Evolutionary conservation across 1,139 yeast genomes (phyloP).

Genomic region (Scheffersomyces cryptocercus): DNA sequence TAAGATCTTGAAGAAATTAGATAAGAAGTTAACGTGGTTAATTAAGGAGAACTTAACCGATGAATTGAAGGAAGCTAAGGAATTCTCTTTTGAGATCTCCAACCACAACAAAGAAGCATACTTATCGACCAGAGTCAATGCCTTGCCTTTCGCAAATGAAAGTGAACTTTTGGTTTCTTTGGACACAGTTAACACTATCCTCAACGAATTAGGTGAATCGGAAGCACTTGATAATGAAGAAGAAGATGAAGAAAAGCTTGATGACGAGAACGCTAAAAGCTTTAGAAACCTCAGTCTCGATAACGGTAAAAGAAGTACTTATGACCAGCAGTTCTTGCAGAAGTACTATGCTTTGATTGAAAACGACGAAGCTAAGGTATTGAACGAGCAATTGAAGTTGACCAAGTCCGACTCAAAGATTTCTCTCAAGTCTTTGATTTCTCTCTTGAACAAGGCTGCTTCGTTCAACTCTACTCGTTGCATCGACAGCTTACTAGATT

Average conservation of each 20-base stretch:
- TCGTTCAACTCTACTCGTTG: constrained; percentile 51
- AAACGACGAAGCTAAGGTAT: constrained; percentile 44
- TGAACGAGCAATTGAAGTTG: constrained; percentile 39
- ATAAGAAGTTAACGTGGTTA: constrained; percentile 62
- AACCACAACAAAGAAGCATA: constrained; percentile 67
- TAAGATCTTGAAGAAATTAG: constrained; percentile 87
- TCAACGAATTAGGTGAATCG: constrained; percentile 39
- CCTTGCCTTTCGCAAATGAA: constrained; percentile 78
- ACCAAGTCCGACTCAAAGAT: constrained; percentile 21
- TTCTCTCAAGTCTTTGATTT: constrained; percentile 46
- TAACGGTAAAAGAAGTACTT: constrained; percentile 21
- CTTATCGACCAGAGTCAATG: constrained; percentile 67
- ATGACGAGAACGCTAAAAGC: not conserved
- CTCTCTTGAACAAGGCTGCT: constrained; percentile 67
- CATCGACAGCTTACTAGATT: constrained; percentile 52
- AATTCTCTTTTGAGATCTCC: constrained; percentile 34
- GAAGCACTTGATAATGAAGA: constrained; percentile 12
- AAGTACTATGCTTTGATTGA: constrained; percentile 34
- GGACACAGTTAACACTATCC: constrained; percentile 53
- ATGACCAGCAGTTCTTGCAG: constrained; percentile 30
- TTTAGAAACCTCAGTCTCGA: constrained; percentile 18
- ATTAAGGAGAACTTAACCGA: constrained; percentile 12
- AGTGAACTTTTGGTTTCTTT: constrained; percentile 56
- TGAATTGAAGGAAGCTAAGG: constrained; percentile 7
- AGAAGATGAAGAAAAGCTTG: constrained; percentile 6